Evolutionary conservation across 495 filamentous ascomycete genomes (phyloP).

Genomic region (Penicillium chermesinum): DNA sequence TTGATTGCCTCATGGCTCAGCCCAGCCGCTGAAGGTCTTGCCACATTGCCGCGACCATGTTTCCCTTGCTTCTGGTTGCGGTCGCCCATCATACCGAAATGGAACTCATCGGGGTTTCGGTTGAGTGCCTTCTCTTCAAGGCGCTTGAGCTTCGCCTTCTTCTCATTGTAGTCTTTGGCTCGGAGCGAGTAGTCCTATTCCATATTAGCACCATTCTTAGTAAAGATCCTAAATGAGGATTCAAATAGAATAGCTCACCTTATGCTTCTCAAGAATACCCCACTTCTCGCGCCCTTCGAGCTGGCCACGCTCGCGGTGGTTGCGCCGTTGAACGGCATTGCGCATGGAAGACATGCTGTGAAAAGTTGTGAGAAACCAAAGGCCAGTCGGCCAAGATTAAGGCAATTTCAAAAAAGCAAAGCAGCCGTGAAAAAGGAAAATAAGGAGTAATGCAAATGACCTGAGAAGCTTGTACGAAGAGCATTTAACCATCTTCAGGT

Average conservation of each 20-base stretch:
- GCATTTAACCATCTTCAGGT: constrained; percentile 8
- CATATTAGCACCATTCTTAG: too few species aligned
- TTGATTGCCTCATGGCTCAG: constrained; percentile 68
- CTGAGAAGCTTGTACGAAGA: constrained; percentile 5
- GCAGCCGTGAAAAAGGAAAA: background rate
- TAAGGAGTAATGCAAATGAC: constrained; percentile 5
- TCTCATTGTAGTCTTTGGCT: constrained; percentile 79
- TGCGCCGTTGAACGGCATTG: constrained; percentile 69
- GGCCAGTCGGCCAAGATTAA: background rate
- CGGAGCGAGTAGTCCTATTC: constrained; percentile 84
- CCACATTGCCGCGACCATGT: constrained; percentile 46
- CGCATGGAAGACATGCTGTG: constrained; percentile 71
- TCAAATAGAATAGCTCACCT: constrained; percentile 55
- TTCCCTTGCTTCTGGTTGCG: constrained; percentile 50
- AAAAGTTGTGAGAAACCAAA: background rate
- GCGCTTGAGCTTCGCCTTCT: constrained; percentile 71
- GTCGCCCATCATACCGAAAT: constrained; percentile 77
- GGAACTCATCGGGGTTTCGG: constrained; percentile 95
- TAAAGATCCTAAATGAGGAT: too few species aligned
- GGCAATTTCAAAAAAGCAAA: background rate
- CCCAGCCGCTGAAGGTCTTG: constrained; percentile 34
- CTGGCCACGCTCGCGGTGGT: constrained; percentile 86
- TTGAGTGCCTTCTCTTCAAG: constrained; percentile 77
- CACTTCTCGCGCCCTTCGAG: constrained; percentile 74
- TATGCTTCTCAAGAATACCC: constrained; percentile 86